Evolutionary conservation across 1,284 basidiomycete species (phyloP).

Genomic region (Apiotrichum veenhuisii): DNA sequence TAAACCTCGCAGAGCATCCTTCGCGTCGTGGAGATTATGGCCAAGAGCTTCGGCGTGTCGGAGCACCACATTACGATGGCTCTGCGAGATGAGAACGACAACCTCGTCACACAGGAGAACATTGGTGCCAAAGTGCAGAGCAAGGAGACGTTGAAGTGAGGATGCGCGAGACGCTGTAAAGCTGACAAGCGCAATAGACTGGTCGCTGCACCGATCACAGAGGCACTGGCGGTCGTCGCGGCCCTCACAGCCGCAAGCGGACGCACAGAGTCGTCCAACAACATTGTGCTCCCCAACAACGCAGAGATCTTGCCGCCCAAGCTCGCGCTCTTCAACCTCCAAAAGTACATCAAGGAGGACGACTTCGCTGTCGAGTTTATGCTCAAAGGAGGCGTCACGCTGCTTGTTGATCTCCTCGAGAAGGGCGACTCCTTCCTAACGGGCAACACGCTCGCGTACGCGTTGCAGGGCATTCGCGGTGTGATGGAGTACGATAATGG

Average conservation of each 20-base stretch:
- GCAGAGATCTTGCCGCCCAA: constrained; percentile 44
- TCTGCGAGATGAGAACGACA: constrained; percentile 78
- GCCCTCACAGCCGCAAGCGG: constrained; percentile 29
- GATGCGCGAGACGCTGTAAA: constrained; percentile 24
- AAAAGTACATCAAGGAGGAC: constrained; percentile 84
- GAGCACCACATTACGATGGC: constrained; percentile 78
- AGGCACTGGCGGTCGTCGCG: constrained; percentile 37
- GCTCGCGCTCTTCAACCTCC: constrained; percentile 61
- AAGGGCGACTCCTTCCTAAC: constrained; percentile 49
- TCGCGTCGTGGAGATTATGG: constrained; percentile 47
- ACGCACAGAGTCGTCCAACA: constrained; percentile 3
- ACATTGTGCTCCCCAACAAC: constrained; percentile 14
- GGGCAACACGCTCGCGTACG: constrained; percentile 75
- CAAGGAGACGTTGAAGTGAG: constrained; percentile 74
- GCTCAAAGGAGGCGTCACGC: constrained; percentile 67
- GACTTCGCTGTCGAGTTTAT: constrained; percentile 80
- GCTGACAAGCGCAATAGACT: constrained; percentile 24
- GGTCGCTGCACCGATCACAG: constrained; percentile 38
- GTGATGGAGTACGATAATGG: constrained; percentile 41
- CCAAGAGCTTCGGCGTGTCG: constrained; percentile 63
- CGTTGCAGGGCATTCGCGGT: constrained; percentile 38
- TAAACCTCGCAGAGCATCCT: constrained; percentile 29
- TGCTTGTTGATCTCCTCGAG: constrained; percentile 71
- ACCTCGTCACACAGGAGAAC: constrained; percentile 87
- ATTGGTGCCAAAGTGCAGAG: constrained; percentile 71